Evolutionary conservation across 164 flowering plant species (phyloP).

Genomic region (Amborella trichopoda): DNA sequence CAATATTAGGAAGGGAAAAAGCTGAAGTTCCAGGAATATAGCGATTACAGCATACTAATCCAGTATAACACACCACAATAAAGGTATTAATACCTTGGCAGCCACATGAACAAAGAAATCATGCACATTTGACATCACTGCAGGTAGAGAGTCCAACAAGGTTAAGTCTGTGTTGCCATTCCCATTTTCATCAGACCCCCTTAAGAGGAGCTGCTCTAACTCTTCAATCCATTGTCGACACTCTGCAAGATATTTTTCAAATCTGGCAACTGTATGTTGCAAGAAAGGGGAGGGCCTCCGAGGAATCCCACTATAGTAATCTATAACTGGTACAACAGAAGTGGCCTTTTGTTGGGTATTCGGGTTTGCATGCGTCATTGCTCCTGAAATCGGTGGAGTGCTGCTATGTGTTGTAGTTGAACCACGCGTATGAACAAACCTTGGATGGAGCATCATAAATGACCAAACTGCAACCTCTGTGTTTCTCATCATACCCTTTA

Average conservation of each 20-base stretch:
- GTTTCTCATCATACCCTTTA: slow-evolving; percentile 69
- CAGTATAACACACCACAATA: too few species aligned
- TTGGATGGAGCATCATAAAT: slow-evolving; percentile 75
- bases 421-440: slow-evolving; percentile 49
- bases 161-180: slow-evolving; percentile 30
- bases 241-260: slow-evolving; percentile 68
- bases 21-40: too few species aligned
- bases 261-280: slow-evolving; percentile 66
- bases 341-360: slow-evolving; percentile 30
- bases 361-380: slow-evolving; percentile 26
- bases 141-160: slow-evolving; percentile 76
- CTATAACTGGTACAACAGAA: slow-evolving; percentile 57
- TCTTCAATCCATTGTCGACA: slow-evolving; percentile 96
- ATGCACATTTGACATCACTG: slow-evolving; percentile 88
- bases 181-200: slow-evolving; percentile 33
- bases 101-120: slow-evolving; percentile 96
- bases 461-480: slow-evolving; percentile 91
- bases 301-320: slow-evolving; percentile 85
- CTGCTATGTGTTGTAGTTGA: slow-evolving; percentile 26
- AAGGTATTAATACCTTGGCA: slow-evolving; percentile 97
- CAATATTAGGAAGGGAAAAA: too few species aligned
- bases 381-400: slow-evolving; percentile 44
- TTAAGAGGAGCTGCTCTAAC: slow-evolving; percentile 74
- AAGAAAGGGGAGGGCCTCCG: slow-evolving; percentile 83
- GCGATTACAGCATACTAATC: too few species aligned